Conservation (phyloP, 1,284 basidiomycete species). For the Tilletia indica region DNA sequence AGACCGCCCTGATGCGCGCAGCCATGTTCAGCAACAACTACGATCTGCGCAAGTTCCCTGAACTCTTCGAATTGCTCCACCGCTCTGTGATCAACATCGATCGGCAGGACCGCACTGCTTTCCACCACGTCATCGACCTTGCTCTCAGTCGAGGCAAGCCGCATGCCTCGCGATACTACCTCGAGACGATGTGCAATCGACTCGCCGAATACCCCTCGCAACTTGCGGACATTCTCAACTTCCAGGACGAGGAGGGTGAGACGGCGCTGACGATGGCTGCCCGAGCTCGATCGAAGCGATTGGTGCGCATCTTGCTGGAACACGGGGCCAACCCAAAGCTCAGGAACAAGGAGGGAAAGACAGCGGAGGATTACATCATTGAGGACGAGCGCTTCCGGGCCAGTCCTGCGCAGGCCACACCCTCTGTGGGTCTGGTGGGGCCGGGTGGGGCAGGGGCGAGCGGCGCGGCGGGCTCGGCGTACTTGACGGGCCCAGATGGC, state of each 20-base stretch:
- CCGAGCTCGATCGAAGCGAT: slow-evolving; percentile 88
- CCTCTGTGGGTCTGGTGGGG: slow-evolving; percentile 26
- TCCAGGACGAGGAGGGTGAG: slow-evolving; percentile 98
- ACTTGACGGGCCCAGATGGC: slow-evolving; percentile 27
- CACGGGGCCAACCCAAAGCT: slow-evolving; percentile 96
- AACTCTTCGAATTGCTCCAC: slow-evolving; percentile 93
- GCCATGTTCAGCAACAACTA: slow-evolving; percentile 99
- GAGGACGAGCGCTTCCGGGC: slow-evolving; percentile 96
- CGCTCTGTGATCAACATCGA: slow-evolving; percentile 98
- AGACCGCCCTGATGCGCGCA: slow-evolving; percentile 95
- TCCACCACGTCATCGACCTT: slow-evolving; percentile 98
- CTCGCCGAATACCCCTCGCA: slow-evolving; percentile 95
- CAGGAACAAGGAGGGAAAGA: slow-evolving; percentile 91
- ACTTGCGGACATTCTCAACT: slow-evolving; percentile 96
- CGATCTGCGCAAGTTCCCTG: slow-evolving; percentile 97
- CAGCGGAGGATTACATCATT: slow-evolving; percentile 96
- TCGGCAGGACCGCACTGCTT: slow-evolving; percentile 94
- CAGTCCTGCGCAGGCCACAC: slow-evolving; percentile 63
- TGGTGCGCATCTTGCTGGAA: slow-evolving; percentile 92
- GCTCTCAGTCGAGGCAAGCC: slow-evolving; percentile 97
- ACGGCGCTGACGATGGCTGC: slow-evolving; percentile 96
- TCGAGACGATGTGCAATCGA: slow-evolving; percentile 89
- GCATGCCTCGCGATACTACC: slow-evolving; percentile 95
- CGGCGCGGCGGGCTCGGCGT: slow-evolving; percentile 28
- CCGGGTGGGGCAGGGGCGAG: slow-evolving; percentile 19